phyloP scores from a whole-genome alignment of 352 stramenopile species.

The Ophiocytium majus region DNA sequence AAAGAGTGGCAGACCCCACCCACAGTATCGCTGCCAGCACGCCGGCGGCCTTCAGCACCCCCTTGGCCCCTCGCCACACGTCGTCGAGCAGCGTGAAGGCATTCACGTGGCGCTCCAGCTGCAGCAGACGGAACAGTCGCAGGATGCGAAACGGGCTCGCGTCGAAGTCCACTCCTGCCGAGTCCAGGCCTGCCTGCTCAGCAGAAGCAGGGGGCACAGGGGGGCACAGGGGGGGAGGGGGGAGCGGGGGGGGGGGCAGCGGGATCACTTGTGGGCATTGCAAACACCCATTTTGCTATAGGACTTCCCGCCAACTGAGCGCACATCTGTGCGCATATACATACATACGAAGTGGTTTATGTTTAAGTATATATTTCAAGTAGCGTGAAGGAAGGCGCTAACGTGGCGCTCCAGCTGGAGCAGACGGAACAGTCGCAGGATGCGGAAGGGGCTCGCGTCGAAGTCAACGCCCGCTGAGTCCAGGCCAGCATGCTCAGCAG shows the following conservation, averaged over 20 bases:
- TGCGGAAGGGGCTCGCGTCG: constrained; percentile 48
- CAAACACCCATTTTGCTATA: too few relatives aligned
- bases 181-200: background rate
- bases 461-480: constrained; percentile 26
- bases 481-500: too few relatives aligned
- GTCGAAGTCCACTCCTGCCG: constrained; percentile 35
- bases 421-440: constrained; percentile 54
- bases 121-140: constrained; percentile 54
- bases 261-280: background rate
- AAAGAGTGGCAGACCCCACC: constrained; percentile 50
- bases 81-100: constrained; percentile 57
- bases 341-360: too few relatives aligned
- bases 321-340: too few relatives aligned
- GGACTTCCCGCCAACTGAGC: too few relatives aligned
- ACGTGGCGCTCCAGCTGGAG: constrained; percentile 57
- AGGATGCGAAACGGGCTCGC: constrained; percentile 50
- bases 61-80: constrained; percentile 39
- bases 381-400: constrained; percentile 53
- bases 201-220: too few relatives aligned
- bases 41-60: constrained; percentile 54
- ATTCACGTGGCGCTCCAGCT: constrained; percentile 55
- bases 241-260: too few relatives aligned
- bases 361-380: too few relatives aligned
- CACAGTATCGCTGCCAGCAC: constrained; percentile 55
- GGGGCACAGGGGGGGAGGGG: too few relatives aligned